Evolutionary conservation across 202 grass and related monocot genomes (phyloP).

Genomic region (Alloteropsis angusta): DNA sequence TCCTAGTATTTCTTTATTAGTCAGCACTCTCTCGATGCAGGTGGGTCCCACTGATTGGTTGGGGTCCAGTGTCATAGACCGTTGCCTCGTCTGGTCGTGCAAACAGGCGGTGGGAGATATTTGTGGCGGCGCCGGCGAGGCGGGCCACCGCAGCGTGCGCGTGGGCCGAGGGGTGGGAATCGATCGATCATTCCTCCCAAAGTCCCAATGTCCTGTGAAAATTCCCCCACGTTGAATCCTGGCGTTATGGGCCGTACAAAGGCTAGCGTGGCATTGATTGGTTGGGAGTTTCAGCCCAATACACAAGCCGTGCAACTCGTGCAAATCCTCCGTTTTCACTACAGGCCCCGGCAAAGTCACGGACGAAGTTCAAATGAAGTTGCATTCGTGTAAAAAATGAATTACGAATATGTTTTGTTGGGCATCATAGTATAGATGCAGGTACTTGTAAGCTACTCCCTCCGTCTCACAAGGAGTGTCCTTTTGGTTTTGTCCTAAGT

Average conservation of each 20-base stretch:
- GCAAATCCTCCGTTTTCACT: neutral
- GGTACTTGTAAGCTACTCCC: too few relatives aligned
- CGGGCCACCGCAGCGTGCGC: too few relatives aligned
- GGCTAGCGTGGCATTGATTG: neutral
- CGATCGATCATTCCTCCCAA: too few relatives aligned
- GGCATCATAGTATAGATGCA: too few relatives aligned
- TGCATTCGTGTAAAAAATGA: too few relatives aligned
- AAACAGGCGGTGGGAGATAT: constrained; percentile 13
- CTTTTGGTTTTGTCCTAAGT: too few relatives aligned
- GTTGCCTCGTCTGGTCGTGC: neutral
- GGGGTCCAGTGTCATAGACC: constrained; percentile 10
- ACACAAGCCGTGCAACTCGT: too few relatives aligned
- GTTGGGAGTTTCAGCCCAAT: neutral
- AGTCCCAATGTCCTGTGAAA: too few relatives aligned
- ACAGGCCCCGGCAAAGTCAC: too few relatives aligned
- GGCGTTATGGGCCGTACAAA: neutral
- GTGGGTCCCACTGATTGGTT: accelerated
- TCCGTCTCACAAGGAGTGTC: too few relatives aligned
- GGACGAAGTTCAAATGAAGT: too few relatives aligned
- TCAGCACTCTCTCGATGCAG: neutral
- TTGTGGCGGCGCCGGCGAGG: constrained; percentile 2
- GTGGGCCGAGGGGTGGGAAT: neutral
- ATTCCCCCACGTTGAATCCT: neutral
- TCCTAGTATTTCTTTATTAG: neutral
- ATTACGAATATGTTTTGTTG: too few relatives aligned